Evolutionary conservation across 1,284 basidiomycete species (phyloP).

Genomic region (Ceratobasidium sp.): DNA sequence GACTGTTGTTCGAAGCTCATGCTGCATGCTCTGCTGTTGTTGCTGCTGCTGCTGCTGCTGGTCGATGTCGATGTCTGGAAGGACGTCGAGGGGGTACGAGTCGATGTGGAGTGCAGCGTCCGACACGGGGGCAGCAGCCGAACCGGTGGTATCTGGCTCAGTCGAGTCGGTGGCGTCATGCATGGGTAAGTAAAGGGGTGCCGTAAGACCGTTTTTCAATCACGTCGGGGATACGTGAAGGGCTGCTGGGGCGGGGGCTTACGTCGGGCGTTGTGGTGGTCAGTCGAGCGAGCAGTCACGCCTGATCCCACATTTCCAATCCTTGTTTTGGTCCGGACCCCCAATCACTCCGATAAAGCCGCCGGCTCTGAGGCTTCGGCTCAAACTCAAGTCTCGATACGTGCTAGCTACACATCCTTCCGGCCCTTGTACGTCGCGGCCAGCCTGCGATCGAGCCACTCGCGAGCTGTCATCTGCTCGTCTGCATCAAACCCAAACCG

Average conservation of each 20-base stretch:
- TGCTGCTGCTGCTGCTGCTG: conserved; percentile 29
- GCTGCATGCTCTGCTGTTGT: conserved; percentile 18
- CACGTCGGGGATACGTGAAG: not conserved
- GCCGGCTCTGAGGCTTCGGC: not conserved
- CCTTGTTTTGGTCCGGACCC: conserved; percentile 15
- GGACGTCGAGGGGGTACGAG: conserved; percentile 27
- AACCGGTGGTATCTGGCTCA: not conserved
- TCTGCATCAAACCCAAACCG: conserved; percentile 42
- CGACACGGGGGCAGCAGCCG: not conserved
- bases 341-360: not conserved
- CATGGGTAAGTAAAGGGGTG: not conserved
- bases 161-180: not conserved
- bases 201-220: conserved; percentile 1
- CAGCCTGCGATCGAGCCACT: conserved; percentile 41
- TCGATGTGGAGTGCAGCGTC: conserved; percentile 27
- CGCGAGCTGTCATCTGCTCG: conserved; percentile 39
- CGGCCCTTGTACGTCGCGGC: conserved; percentile 39
- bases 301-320: conserved; percentile 5
- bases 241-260: not conserved
- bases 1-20: conserved; percentile 18
- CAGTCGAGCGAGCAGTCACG: conserved; percentile 4
- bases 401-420: conserved; percentile 29
- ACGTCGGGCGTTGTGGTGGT: conserved; percentile 13
- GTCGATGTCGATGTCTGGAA: conserved; percentile 30
- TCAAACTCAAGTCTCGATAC: no score